Evolutionary conservation across 768 basidiomycete genomes (phyloP).

Genomic region (Hygrophorus pudorinus): DNA sequence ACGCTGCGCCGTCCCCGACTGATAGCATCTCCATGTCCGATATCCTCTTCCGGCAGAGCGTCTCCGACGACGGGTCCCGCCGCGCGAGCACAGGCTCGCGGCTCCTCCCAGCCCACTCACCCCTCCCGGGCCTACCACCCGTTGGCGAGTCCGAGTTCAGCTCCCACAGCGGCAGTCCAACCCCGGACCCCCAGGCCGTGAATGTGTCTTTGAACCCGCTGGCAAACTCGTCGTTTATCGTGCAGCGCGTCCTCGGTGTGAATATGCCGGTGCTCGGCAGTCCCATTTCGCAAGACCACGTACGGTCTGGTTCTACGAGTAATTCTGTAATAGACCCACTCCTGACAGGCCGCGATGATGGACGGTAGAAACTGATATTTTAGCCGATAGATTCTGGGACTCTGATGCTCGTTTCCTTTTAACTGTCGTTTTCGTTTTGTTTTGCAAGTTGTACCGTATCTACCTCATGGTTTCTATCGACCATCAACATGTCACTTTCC

Average conservation of each 20-base stretch:
- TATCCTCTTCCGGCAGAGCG: conserved; percentile 37
- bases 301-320: not conserved
- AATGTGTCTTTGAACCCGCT: not conserved
- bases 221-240: not conserved
- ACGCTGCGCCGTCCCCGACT: conserved; percentile 37
- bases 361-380: too few relatives aligned
- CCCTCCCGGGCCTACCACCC: conserved; percentile 18
- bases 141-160: conserved; percentile 5
- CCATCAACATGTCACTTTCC: too few relatives aligned
- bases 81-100: conserved; percentile 23
- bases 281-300: not conserved
- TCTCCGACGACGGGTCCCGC: conserved; percentile 23
- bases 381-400: too few relatives aligned
- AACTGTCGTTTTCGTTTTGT: too few relatives aligned
- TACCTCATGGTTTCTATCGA: too few relatives aligned
- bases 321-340: not conserved
- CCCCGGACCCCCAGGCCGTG: conserved; percentile 3
- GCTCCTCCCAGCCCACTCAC: conserved; percentile 31
- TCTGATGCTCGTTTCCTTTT: too few relatives aligned
- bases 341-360: too few relatives aligned
- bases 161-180: conserved; percentile 12
- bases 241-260: not conserved
- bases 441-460: too few relatives aligned
- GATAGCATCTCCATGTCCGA: conserved; percentile 49
- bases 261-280: not conserved